These are phyloP conservation scores for Heterobasidion occidentale DNA, from an alignment of 1,284 basidiomycete species.

Conservation along the genomic window DNA sequence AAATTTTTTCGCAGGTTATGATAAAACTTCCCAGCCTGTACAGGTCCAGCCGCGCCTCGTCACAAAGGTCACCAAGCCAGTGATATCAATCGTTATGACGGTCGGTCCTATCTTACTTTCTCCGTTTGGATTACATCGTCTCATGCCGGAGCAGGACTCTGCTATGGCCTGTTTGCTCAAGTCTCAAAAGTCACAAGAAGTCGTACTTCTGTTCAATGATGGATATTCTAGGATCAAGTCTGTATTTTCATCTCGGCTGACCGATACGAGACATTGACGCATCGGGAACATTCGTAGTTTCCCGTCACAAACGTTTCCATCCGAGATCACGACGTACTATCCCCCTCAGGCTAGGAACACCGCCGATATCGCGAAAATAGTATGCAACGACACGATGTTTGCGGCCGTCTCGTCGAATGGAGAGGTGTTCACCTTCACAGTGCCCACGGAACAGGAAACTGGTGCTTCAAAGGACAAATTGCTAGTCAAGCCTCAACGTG, in stretches of 20 bases:
- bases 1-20: constrained; percentile 46
- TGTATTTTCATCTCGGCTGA: constrained; percentile 12
- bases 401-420: constrained; percentile 84
- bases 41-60: constrained; percentile 83
- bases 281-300: constrained; percentile 3
- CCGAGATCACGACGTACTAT: constrained; percentile 70
- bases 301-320: constrained; percentile 42
- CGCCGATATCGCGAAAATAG: constrained; percentile 75
- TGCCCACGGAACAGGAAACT: constrained; percentile 28
- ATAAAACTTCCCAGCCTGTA: constrained; percentile 65
- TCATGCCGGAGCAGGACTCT: constrained; percentile 47
- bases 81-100: constrained; percentile 64
- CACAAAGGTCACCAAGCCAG: constrained; percentile 66
- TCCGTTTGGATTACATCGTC: constrained; percentile 2
- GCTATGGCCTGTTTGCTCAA: constrained; percentile 77
- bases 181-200: constrained; percentile 62
- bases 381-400: constrained; percentile 71
- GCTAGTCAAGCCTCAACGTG: constrained; percentile 76
- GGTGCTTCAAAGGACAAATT: constrained; percentile 18
- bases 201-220: constrained; percentile 80
- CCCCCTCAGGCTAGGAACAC: constrained; percentile 69
- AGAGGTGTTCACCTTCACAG: constrained; percentile 84
- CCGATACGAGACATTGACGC: constrained; percentile 8
- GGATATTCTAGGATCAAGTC: constrained; percentile 69
- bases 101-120: constrained; percentile 32